Conservation (phyloP, 148 eudicot species). For the Silene latifolia region DNA sequence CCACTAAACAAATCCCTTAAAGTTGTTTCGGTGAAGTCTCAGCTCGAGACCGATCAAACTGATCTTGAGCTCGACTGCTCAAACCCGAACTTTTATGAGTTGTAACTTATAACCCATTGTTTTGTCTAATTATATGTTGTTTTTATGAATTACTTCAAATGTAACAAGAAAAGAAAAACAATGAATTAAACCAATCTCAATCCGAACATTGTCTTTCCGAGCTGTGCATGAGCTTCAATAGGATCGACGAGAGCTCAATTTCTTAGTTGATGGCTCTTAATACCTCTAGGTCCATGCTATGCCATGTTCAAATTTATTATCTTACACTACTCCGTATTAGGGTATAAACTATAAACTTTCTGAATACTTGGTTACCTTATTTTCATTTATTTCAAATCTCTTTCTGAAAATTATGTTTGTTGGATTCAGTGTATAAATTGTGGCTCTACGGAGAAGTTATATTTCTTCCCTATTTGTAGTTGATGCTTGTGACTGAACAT, state of each 20-base stretch:
- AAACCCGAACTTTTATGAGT: neutral
- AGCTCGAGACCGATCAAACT: neutral
- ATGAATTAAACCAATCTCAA: no score
- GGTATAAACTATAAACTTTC: neutral
- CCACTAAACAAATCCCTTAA: neutral
- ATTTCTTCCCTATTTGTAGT: neutral
- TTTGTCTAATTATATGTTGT: neutral
- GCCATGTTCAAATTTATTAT: no score
- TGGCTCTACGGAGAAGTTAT: neutral
- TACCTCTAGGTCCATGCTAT: no score
- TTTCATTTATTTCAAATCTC: neutral
- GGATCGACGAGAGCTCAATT: no score
- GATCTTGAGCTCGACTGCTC: no score
- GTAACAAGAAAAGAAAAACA: neutral
- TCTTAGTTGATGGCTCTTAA: no score
- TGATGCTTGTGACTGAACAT: constrained; percentile 12
- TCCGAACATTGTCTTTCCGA: neutral
- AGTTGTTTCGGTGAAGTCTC: neutral
- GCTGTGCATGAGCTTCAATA: no score
- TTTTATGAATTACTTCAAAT: neutral
- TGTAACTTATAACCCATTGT: neutral
- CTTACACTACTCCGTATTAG: no score
- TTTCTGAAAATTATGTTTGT: neutral
- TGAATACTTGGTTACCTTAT: neutral
- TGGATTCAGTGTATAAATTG: neutral